Evolutionary conservation across 192 early-diverging fungal genomes (phyloP), one percentile per base, ranked within the genome.

Genomic region (Rhizoclosmatium sp.): DNA sequence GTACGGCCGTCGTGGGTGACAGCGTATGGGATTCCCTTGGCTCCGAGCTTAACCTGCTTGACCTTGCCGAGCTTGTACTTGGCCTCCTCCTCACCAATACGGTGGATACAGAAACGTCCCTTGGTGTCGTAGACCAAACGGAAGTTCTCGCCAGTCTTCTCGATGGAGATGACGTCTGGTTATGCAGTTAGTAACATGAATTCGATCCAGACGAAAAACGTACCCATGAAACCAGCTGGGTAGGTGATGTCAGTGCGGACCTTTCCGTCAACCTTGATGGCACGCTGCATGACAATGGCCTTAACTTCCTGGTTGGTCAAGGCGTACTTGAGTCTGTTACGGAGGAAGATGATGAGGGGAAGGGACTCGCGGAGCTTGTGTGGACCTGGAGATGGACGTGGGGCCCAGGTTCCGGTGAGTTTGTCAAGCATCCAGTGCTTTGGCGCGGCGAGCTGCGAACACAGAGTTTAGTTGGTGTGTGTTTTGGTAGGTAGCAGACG

Each of bases 401-500:
- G 97, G 73, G 97, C 98, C 92, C 92, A 95, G 83, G 93, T 97
- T 84, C 98, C 98, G 87, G 96, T 96, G 78, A 99, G 93, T 89
- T 99, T 99, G 96, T 99, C 97, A 83, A 99, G 92, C 96, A 99
- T 98, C 98, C 98, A 99, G 93, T 99, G 97, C 92, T 96, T 96
- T 88, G 98, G 98, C 60, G 98, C 96, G 83, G 88, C 89, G 79
- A 99, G 93, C 86, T 86, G 49, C 21, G 69, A 42, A 80, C 4
- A 56, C 23, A 42, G 31, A 65, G 47, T 42, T 47, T 12, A 59
- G 39, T 39, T n/a, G 16, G 66, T 81, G 40, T 64, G n/a, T 19
- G 46, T 47, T 45, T 44, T 4, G 19, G 47, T 16, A 54, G 75
- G 16, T 2, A 21, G 4, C 9, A 16, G 10, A 23, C 7, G 41